These are phyloP conservation scores for Beauveria brongniartii DNA, from an alignment of 2,329 filamentous ascomycete genomes.

Conservation along the genomic window DNA sequence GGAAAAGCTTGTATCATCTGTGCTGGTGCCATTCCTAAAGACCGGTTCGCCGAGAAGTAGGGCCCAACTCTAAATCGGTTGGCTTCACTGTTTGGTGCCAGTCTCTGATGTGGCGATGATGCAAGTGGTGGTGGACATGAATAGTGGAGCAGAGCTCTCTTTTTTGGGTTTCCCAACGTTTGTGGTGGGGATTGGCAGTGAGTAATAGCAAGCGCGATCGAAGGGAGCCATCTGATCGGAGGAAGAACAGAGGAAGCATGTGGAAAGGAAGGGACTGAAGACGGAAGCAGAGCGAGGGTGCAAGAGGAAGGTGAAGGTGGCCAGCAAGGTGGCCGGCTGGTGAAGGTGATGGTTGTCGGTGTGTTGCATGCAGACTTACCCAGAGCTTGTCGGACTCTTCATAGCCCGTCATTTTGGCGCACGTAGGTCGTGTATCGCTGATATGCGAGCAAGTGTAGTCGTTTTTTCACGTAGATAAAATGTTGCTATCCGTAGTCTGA, in stretches of 20 bases:
- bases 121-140: background rate
- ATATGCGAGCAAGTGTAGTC: background rate
- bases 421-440: background rate
- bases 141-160: background rate
- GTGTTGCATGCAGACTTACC: constrained; percentile 28
- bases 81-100: background rate
- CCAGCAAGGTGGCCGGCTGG: too few relatives aligned
- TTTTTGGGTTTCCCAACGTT: background rate
- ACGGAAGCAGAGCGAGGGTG: background rate
- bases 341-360: too few relatives aligned
- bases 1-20: background rate
- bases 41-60: background rate
- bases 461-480: background rate
- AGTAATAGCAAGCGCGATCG: background rate
- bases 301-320: too few relatives aligned
- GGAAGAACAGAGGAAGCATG: constrained; percentile 6
- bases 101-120: background rate
- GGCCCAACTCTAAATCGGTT: background rate
- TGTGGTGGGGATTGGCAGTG: background rate
- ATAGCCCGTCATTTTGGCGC: constrained; percentile 1
- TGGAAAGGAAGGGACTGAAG: background rate
- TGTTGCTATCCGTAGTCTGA: too few relatives aligned
- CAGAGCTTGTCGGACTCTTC: constrained; percentile 36
- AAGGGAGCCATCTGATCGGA: background rate
- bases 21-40: too few relatives aligned